Evolutionary conservation across 2,329 filamentous ascomycete genomes (phyloP), one percentile per base, ranked within the genome.

Genomic region (Sporothrix variecibatus): DNA sequence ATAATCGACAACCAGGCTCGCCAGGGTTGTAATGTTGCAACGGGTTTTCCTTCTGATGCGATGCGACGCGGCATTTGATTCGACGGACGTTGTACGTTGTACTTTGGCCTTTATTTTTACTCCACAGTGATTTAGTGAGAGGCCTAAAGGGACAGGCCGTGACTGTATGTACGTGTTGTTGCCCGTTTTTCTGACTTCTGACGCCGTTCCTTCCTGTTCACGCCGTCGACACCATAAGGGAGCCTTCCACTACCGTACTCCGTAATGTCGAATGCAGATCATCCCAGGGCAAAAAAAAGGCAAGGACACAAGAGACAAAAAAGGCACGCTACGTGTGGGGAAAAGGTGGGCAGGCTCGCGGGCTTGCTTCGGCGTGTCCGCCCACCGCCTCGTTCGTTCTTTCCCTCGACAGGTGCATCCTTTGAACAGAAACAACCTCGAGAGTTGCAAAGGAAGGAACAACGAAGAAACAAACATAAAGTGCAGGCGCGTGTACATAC

Each of bases 331-430:
- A 23, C 28, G 65, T 71, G 68, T 71, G 68, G 34, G 56, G 34
- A 46, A 49, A 56, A 31, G 28, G 49, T 43, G 56, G 69, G 56
- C 51, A 62, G 15, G 56, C 53, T 62, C 38, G n/a, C 69, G 69
- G 69, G 23, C 69, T 72, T 72, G 69, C 69, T 62, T 72, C 69
- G 69, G 69, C 69, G 69, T 38, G 38, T 43, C 38, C 38, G 17
- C 31, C 43, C 53, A 65, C 60, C 60, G 60, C 34, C 34, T 43
- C 60, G 60, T 65, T 65, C 34, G 60, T 38, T 26, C 60, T 23
- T 65, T 40, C 60, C 20, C 20, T 40, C 20, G n/a, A 7, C 8
- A 17, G 11, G 20, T 49, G 43, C 43, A 43, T 56, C n/a, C 40
- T 56, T 56, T 12, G 9, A 62, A 62, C 28, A n/a, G 58, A 23